Evolutionary conservation across 306 rosid genomes (phyloP), one percentile per base, ranked within the genome.

Genomic region (Prunus mongolica): DNA sequence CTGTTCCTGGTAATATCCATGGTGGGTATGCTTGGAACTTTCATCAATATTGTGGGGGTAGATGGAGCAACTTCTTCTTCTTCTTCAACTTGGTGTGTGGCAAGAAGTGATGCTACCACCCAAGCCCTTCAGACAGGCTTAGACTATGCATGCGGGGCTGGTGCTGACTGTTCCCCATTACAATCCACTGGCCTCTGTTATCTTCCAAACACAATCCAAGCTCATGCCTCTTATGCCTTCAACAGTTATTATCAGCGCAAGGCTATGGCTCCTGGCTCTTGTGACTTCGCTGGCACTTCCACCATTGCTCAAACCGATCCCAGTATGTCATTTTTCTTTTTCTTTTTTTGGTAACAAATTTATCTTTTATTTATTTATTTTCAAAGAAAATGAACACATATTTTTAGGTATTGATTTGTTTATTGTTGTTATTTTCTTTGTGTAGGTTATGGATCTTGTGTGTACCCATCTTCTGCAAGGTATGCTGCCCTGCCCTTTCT

Each of bases 371-470:
- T 9, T 56, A 5, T 20, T 20, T 56, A 20, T 56, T 56, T 56
- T 56, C 44, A 38, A 38, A 38, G 44, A 38, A 38, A 38, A 38
- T 38, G 44, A 38, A 38, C 44, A 9, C 44, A 38, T 38, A 38
- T 38, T 7, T 38, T 38, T 38, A 6, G 44, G 18, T 47, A 8
- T 63, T 69, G 5, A 0, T 46, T 16, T 34, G 52, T 4, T 0
- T 27, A n/a, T 15, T 76, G 10, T 74, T 32, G 52, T 3, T 46
- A 3, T 51, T 60, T 49, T 27, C 44, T 38, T 58, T 11, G 77
- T 83, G 46, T 60, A 96, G 99, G 99, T 79, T 96, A 92, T 81
- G 99, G 99, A 89, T 96, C 99, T 89, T 96, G 99, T 65, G 89
- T 89, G 54, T 96, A 91, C 64, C 97, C 98, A 20, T 92, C 97